Percentiles rank a stretch among this genome's conserved stretches.
Conservation (phyloP, 345 rosid genomes). For the Cardamine occulta region DNA sequence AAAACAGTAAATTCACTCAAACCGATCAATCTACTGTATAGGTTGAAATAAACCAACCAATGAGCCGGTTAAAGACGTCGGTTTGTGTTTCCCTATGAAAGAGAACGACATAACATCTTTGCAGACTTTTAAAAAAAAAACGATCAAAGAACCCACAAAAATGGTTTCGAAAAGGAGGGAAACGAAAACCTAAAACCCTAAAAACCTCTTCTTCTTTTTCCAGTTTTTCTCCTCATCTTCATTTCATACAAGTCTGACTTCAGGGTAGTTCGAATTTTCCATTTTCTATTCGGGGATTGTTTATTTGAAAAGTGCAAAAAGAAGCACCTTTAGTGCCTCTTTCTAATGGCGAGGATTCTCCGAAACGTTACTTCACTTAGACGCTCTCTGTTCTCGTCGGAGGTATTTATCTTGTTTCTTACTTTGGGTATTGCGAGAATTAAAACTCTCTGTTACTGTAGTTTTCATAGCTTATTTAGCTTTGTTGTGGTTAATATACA, state of each 20-base stretch:
- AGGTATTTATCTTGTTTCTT: constrained; percentile 45
- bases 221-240: constrained; percentile 5
- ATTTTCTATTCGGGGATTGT: not conserved
- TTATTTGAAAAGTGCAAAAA: not conserved
- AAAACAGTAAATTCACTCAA: not conserved
- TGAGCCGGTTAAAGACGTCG: constrained; percentile 24
- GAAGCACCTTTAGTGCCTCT: constrained; percentile 5
- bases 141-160: constrained; percentile 5
- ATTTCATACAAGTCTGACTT: constrained; percentile 5
- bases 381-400: constrained; percentile 47
- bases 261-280: constrained; percentile 23
- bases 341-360: constrained; percentile 65
- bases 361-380: constrained; percentile 53
- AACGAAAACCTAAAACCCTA: constrained; percentile 43
- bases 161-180: constrained; percentile 47
- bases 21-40: not conserved
- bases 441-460: constrained; percentile 17
- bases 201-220: not conserved
- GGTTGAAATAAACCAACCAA: not conserved
- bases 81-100: constrained; percentile 10
- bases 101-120: not conserved
- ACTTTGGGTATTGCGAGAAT: constrained; percentile 27
- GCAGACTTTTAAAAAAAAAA: not conserved
- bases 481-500: not conserved
- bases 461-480: constrained; percentile 3